Evolutionary conservation across 2,329 filamentous ascomycete genomes (phyloP), one percentile per base, ranked within the genome.

Genomic region (Sodiomyces alkalinus): DNA sequence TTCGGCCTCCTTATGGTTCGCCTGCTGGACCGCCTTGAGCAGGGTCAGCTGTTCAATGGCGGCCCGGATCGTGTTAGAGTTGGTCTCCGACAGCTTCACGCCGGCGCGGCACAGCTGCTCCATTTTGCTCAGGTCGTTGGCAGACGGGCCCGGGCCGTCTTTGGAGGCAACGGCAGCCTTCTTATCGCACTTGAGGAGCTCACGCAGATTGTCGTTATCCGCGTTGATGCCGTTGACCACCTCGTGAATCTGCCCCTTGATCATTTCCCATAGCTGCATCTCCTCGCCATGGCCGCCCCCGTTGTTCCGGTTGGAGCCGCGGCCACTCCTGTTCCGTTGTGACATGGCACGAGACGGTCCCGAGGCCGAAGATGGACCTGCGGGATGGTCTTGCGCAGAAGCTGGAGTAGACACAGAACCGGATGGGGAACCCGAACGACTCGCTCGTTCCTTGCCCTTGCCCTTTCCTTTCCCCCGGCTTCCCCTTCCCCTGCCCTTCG

Each of bases 251-350:
- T 56, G 51, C 4, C 40, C 41, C 33, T 58, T 57, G 39, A 48
- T 52, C 2, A 42, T 38, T 19, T 59, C 55, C 57, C 57, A 61
- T 5, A 60, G 49, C 26, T 54, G 47, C 7, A 48, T 52, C 38
- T 61, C 57, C 36, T 61, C 57, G 17, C 57, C 57, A 18, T 56
- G 52, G 6, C 48, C 39, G 34, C 52, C 49, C 16, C 55, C 53
- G 26, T 55, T 58, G 43, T 56, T 60, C 22, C 56, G 52, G 42
- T 55, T 55, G 22, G 53, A 55, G 21, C 54, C 55, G 35, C 56
- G 56, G 28, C 53, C 54, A 39, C 55, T 57, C 30, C 57, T 53
- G 34, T 56, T 58, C 34, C 56, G 49, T 41, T 59, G 56, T 23
- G 56, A 58, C 55, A 59, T 60, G 30, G 40, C n/a, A n/a, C n/a